Base-by-base conservation (phyloP, 2,329 filamentous ascomycete genomes). In the Cadophora sp. region DNA sequence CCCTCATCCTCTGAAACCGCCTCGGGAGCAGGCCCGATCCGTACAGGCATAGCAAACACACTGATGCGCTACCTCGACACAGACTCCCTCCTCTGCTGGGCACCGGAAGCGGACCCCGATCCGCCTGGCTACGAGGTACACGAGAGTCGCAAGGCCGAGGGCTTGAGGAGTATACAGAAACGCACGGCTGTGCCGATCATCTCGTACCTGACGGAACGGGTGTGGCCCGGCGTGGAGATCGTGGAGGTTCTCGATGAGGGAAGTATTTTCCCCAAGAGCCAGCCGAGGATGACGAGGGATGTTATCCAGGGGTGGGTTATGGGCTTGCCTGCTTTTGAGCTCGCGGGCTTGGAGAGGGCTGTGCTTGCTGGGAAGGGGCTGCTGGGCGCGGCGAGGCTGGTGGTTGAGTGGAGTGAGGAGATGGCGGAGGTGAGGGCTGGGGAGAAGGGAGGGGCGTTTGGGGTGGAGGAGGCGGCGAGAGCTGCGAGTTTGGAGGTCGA, bases 11-110 rank as follows among this genome's bases (percentile, higher is more conserved):
- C 43, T 0, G 14, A 45, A 45, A 45, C 43, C 16, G 9, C 67
- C 3, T 41, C 66, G 8, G 77, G 77, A 0, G 71, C 79, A 11
- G 83, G 82, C 3, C 81, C 83, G 27, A 83, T 91, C 45, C 85
- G 94, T 43, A 77, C 85, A 0, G 82, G 85, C 48, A 89, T 97
- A 56, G 81, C 91, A 18, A 83, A 82, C 20, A 89, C 88, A 70
- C 81, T 96, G 61, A 86, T 98, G 84, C 87, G 91, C 56, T 98
- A 98, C 79, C 85, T 99, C 30, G 89, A 94, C 74, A 98, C 96
- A 0, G 96, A 99, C 80, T 94, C 93, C 0, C 81, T 98, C 43
- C 87, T 99, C 1, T 98, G 95, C 85, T 97, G 94, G 92, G 93
- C 88, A 20, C 89, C 89, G 0, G 81, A 67, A 79, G 85, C 76